Evolutionary conservation across 2,329 filamentous ascomycete species (phyloP), one percentile per base, ranked within the genome.

Genomic region (Fusarium drepaniforme): DNA sequence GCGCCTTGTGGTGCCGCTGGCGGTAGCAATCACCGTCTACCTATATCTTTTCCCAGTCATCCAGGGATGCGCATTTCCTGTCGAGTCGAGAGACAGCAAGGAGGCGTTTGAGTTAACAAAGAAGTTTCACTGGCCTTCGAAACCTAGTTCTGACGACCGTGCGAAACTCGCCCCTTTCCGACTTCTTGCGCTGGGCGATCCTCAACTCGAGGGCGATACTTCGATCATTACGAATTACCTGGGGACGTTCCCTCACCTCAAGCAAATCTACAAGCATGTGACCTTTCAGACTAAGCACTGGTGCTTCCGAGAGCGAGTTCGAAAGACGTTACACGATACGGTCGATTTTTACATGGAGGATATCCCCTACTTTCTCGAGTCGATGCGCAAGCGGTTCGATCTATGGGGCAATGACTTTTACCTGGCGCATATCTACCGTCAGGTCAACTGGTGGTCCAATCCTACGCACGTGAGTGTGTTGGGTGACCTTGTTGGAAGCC

Each of bases 351-450:
- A 88, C 73, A 86, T 90, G 69, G 88, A 92, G 67, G 95, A 98
- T 81, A 84, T 95, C 3, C 91, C 91, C 8, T 89, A 90, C 75
- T 87, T 92, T 21, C 76, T 96, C 60, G 87, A 91, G 75, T 92
- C 91, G 1, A 85, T 89, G 61, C 90, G 94, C 74, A 99, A 99
- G 85, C 89, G 90, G 21, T 83, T 99, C 76, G 97, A 99, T 83
- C 89, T 98, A 3, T 90, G 95, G 79, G 97, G 97, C 5, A 99
- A 99, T 83, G 97, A 99, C 84, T 94, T 92, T 80, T 99, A 98
- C 83, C 90, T 99, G 37, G 94, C 94, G 23, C 97, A 99, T 82
- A 95, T 98, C 68, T 98, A 97, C 83, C 90, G 94, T 18, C 93
- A 92, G 0, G 84, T 98, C 60, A 89, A 90, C 75, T 97, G 95